These are phyloP conservation scores for Leccinum olivaceopallidum DNA, from an alignment of 768 basidiomycete species.

Conservation along the genomic window DNA sequence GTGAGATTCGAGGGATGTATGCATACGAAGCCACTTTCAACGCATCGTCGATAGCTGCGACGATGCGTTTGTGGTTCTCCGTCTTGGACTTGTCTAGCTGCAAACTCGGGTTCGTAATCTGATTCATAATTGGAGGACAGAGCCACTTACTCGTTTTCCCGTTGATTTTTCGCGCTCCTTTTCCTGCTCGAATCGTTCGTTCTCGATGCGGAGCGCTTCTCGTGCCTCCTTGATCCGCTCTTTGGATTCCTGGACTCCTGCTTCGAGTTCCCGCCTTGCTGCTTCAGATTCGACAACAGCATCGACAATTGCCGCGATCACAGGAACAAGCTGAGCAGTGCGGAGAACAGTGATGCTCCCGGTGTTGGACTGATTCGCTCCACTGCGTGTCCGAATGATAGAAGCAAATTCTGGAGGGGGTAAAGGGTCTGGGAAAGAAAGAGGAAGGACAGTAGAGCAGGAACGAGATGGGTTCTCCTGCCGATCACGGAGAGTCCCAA, in stretches of 20 bases:
- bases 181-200: conserved; percentile 30
- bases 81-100: conserved; percentile 46
- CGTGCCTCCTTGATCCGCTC: conserved; percentile 50
- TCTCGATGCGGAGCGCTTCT: conserved; percentile 43
- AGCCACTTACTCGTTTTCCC: conserved; percentile 25
- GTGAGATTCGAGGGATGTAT: conserved; percentile 52
- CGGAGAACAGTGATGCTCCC: conserved; percentile 36
- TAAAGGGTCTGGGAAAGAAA: conserved; percentile 57
- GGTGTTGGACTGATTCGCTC: conserved; percentile 28
- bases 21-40: conserved; percentile 48
- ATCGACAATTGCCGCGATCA: conserved; percentile 60
- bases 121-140: neutral
- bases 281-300: conserved; percentile 44
- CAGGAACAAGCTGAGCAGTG: conserved; percentile 67
- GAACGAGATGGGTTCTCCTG: conserved; percentile 21
- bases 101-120: conserved; percentile 5
- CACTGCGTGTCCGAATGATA: conserved; percentile 50
- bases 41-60: conserved; percentile 54
- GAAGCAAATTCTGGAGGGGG: conserved; percentile 48
- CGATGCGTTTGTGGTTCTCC: conserved; percentile 48
- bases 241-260: conserved; percentile 54
- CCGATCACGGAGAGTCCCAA: conserved; percentile 48
- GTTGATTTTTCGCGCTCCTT: conserved; percentile 58
- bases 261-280: conserved; percentile 63
- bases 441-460: conserved; percentile 10